Conservation (phyloP, 106 monocot species). For the Posidonia australis region DNA sequence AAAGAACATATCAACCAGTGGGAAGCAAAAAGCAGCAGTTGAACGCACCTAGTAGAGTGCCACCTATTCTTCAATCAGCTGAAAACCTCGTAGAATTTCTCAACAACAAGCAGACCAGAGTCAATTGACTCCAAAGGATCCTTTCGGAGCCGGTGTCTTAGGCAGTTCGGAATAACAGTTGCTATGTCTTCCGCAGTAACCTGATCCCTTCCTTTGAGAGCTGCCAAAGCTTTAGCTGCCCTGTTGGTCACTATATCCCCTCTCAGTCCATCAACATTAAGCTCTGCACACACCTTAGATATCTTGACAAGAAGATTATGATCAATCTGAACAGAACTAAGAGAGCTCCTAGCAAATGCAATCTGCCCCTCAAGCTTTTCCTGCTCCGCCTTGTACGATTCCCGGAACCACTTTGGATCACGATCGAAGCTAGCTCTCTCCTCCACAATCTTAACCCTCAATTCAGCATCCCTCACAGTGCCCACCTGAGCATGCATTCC, state of each 20-base stretch:
- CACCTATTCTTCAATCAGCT: constrained; percentile 25
- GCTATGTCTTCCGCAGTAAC: constrained; percentile 83
- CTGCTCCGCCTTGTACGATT: constrained; percentile 65
- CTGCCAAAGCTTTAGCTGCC: constrained; percentile 88
- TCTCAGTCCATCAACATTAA: constrained; percentile 96
- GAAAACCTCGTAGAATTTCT: constrained; percentile 98
- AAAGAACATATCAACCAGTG: too few species aligned
- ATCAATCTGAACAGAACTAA: constrained; percentile 68
- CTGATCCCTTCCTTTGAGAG: constrained; percentile 78
- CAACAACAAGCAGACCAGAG: constrained; percentile 79
- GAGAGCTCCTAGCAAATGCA: constrained; percentile 38
- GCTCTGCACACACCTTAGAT: constrained; percentile 86
- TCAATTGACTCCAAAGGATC: constrained; percentile 96
- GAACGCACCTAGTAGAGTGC: not conserved
- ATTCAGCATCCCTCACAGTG: constrained; percentile 89
- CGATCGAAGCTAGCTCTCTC: constrained; percentile 79
- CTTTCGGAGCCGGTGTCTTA: constrained; percentile 95
- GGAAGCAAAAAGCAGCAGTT: not conserved
- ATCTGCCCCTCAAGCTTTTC: constrained; percentile 88
- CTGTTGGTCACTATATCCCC: constrained; percentile 94
- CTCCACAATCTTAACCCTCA: constrained; percentile 96
- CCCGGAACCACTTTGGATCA: constrained; percentile 73
- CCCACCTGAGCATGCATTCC: constrained; percentile 99
- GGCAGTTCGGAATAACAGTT: constrained; percentile 92
- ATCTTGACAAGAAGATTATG: constrained; percentile 85